phyloP scores from a whole-genome alignment of 768 basidiomycete species.

The Dendrothele bispora region DNA sequence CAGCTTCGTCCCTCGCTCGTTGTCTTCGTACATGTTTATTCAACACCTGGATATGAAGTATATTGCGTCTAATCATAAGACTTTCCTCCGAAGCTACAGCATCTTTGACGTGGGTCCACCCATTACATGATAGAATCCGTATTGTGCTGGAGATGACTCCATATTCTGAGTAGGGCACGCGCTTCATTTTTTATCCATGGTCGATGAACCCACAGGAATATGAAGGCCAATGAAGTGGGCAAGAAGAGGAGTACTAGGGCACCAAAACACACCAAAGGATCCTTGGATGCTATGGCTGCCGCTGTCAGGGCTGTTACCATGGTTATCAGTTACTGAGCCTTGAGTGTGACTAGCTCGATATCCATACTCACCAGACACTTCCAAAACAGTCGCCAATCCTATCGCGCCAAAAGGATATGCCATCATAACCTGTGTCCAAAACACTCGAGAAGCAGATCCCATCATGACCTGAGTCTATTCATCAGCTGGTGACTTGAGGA shows the following conservation, averaged over 20 bases:
- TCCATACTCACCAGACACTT: neutral
- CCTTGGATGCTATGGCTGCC: too few species aligned
- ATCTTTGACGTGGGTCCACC: too few species aligned
- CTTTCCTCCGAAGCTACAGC: too few species aligned
- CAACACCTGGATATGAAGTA: too few species aligned
- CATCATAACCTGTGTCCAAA: neutral
- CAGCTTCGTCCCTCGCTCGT: too few species aligned
- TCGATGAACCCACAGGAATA: neutral
- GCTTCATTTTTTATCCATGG: too few species aligned
- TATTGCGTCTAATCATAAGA: too few species aligned
- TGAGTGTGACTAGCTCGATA: too few species aligned
- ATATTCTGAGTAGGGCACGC: too few species aligned
- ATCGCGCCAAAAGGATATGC: slow-evolving; percentile 4
- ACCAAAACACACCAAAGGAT: neutral
- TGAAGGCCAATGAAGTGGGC: neutral
- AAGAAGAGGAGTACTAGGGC: neutral
- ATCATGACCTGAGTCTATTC: neutral
- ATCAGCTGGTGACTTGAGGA: neutral
- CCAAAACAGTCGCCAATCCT: neutral
- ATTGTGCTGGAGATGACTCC: too few species aligned
- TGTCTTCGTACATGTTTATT: too few species aligned
- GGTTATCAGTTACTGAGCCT: neutral
- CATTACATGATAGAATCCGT: too few species aligned
- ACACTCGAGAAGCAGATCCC: slow-evolving; percentile 1
- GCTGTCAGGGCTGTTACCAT: neutral